Evolutionary conservation across 306 rosid genomes (phyloP), one percentile per base, ranked within the genome.

Genomic region (Ormosia emarginata): DNA sequence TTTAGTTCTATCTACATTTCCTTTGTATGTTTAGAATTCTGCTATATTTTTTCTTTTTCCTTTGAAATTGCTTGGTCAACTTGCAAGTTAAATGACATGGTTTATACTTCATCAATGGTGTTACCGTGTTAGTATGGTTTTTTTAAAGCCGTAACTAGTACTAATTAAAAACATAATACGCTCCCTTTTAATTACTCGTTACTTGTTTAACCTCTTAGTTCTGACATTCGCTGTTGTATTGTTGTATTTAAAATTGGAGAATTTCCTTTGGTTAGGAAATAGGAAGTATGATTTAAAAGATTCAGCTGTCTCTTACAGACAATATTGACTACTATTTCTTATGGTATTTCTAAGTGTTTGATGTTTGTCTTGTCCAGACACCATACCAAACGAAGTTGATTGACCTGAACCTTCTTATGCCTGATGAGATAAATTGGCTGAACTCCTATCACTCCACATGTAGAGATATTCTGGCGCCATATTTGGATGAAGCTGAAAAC

Each of bases 361-460:
- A 55, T 74, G 83, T 82, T 82, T 74, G 59, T 75, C 73, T 66
- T 61, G 34, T 83, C 7, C 89, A 95, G 99, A 94, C 97, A 83
- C 99, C 99, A 13, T 96, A 86, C 72, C 99, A 93, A 78, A 87
- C 59, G 71, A 96, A 96, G 92, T 77, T 96, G 88, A 91, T 96
- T 74, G 94, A 96, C 82, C 74, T 76, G 75, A 91, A 87, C 63
- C 89, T 87, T 78, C 86, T 96, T 58, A 79, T 55, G 59, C 84
- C 89, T 4, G 97, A 93, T 59, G 99, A 96, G 84, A 82, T 90
- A 85, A 84, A 86, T 72, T 96, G 98, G 99, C 36, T 96, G 75
- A 92, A 96, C 91, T 67, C 87, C 11, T 96, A 96, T 85, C 97
- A 96, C 83, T 87, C 94, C 3, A 81, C 81, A 65, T 96, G 99